A percentile compares a stretch with the other conserved stretches of the same genome.
Conservation (phyloP, 768 basidiomycete species). For the Auricularia cornea region DNA sequence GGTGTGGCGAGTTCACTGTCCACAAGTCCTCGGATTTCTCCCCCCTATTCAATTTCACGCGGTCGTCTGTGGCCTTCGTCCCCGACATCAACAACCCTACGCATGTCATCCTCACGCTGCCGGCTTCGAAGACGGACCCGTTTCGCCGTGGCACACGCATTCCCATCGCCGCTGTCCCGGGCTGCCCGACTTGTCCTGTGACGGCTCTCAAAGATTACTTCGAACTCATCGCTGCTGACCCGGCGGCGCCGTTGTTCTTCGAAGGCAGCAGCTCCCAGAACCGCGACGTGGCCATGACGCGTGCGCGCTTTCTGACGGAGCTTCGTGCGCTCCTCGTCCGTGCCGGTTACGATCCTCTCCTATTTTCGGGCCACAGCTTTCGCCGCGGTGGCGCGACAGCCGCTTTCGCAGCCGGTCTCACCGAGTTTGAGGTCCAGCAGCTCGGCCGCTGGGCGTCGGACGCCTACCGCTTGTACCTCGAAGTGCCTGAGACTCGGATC, state of each 20-base stretch:
- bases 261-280: neutral
- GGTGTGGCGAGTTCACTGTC: slow-evolving; percentile 18
- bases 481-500: slow-evolving; percentile 4
- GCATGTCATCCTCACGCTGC: slow-evolving; percentile 18
- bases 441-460: slow-evolving; percentile 32
- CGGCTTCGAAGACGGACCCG: slow-evolving; percentile 31
- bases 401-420: slow-evolving; percentile 21
- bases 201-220: slow-evolving; percentile 9
- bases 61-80: slow-evolving; percentile 19
- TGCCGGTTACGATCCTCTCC: slow-evolving; percentile 5
- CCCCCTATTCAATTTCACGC: slow-evolving; percentile 15
- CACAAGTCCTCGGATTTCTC: slow-evolving; percentile 6
- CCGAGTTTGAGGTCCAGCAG: slow-evolving; percentile 29
- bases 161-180: slow-evolving; percentile 13
- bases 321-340: slow-evolving; percentile 1
- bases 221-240: neutral
- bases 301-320: neutral
- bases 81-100: slow-evolving; percentile 15
- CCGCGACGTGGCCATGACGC: slow-evolving; percentile 5
- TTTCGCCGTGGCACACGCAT: slow-evolving; percentile 22
- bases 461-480: slow-evolving; percentile 32
- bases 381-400: slow-evolving; percentile 15
- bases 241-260: slow-evolving; percentile 9
- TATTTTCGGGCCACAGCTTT: no score
- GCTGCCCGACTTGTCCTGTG: slow-evolving; percentile 9